Evolutionary conservation across 1,284 basidiomycete species (phyloP), one percentile per base, ranked within the genome.

Genomic region (Paramarasmius palmivorus): DNA sequence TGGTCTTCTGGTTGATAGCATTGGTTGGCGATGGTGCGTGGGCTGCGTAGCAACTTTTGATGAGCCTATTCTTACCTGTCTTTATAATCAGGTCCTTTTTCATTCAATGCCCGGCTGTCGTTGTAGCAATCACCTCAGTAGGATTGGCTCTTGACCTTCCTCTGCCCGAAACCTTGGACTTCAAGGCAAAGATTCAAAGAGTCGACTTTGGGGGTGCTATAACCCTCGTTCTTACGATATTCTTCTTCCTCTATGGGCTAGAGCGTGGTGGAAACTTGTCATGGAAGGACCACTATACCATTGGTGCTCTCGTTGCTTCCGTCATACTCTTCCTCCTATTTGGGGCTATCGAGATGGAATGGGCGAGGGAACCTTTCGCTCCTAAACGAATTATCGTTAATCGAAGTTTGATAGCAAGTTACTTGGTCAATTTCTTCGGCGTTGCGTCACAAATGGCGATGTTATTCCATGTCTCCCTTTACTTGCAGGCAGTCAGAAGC

Each of bases 1-100:
- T 19, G 83, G 83, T 3, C 72, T 81, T 48, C 68, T 86, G 4
- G 73, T 80, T 2, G 83, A 85, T 59, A 79, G 69, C 3, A 78
- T 84, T 41, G 82, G 83, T n/a, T 86, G 84, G 84, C 68, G 83
- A 65, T 84, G 83, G 83, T 80, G 55, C 22, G 64, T 59, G n/a
- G 23, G 20, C 12, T 25, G 36, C 38, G 25, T 20, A 41, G 46
- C 9, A 38, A 14, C 26, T 10, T 15, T 10, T 29, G 17, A 23
- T 35, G n/a, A n/a, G 39, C 22, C 17, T 19, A 26, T 39, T 37
- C 25, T 22, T 41, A 38, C 20, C 5, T 7, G 19, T n/a, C 22
- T 50, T 19, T 23, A 38, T 9, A 15, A 6, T 6, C 53, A 82
- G 79, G 81, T 73, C 79, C 0, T 86, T 86, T 70, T 66, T 83